Base-by-base conservation (phyloP, 768 basidiomycete genomes). In the Kwoniella dendrophila region DNA sequence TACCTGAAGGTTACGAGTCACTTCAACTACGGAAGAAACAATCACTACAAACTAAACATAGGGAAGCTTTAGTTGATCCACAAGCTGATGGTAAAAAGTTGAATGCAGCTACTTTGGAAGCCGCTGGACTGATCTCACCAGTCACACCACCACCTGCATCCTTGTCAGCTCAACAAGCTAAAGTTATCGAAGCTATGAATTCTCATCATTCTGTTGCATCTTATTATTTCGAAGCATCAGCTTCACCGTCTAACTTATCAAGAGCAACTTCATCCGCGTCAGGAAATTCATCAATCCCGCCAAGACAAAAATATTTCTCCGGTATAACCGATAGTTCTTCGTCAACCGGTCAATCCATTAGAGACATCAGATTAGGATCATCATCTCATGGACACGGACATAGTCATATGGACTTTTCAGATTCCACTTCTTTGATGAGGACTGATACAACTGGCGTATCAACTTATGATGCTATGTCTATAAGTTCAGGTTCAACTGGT, bases 401-500 rank as follows among this genome's bases (percentile, higher is more conserved):
- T 8, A 55, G n/a, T 10, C 24, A 26, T 34, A 48, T 61, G 22
- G 40, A 45, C 14, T 30, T 29, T n/a, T 53, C 36, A 41, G 51
- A 52, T 36, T 48, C 55, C 26, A 56, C 45, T 5, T 26, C 22
- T 8, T 22, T 51, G 49, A 33, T 51, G n/a, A 32, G 49, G 32
- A 44, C 29, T 29, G 45, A 52, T 36, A 56, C 38, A 40, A 48
- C 34, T 20, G 50, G 41, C 33, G 48, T 12, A n/a, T 38, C 32
- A 4, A 45, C 43, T 41, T 62, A 44, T 32, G 66, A 66, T 50
- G 34, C 45, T 2, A 58, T 56, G 44, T 68, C 67, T 62, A 62
- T 68, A 34, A 57, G 60, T n/a, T 68, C 66, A 20, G 70, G 65
- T n/a, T 67, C 64, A 10, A 72, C 67, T 4, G 63, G 67, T 4